phyloP scores from a whole-genome alignment of 2,329 filamentous ascomycete species.

The Metarhizium humberi region DNA sequence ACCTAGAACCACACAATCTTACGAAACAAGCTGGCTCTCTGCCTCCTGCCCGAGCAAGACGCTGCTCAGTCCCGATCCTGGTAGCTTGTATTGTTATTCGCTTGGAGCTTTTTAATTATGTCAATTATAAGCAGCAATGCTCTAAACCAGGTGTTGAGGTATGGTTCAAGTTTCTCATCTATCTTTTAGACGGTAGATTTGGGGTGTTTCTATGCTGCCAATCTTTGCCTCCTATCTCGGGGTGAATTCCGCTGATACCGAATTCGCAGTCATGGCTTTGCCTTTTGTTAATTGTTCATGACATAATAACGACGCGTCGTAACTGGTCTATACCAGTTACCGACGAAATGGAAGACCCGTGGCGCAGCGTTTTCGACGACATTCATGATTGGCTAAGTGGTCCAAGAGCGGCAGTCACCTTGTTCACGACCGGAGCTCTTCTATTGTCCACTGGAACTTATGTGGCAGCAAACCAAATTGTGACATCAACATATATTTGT shows the following conservation, averaged over 20 bases:
- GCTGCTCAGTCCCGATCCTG: constrained; percentile 34
- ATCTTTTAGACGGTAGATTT: neutral
- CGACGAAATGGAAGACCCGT: constrained; percentile 36
- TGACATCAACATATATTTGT: constrained; percentile 43
- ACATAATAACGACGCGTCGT: constrained; percentile 28
- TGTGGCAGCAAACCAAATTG: constrained; percentile 26
- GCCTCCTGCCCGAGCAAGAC: constrained; percentile 36
- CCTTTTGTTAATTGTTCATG: constrained; percentile 33
- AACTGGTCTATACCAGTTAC: constrained; percentile 20
- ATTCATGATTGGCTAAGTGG: constrained; percentile 35
- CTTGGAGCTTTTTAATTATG: constrained; percentile 36
- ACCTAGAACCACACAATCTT: constrained; percentile 11
- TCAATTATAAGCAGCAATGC: constrained; percentile 41
- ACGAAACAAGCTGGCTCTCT: constrained; percentile 24
- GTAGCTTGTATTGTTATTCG: constrained; percentile 35
- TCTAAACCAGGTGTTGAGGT: constrained; percentile 40
- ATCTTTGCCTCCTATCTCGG: neutral
- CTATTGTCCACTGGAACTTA: constrained; percentile 35
- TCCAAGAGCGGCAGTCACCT: constrained; percentile 26
- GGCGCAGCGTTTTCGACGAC: constrained; percentile 38
- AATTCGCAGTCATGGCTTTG: constrained; percentile 35
- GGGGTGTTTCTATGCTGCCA: neutral
- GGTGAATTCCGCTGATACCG: constrained; percentile 1
- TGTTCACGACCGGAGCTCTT: constrained; percentile 25
- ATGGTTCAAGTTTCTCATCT: constrained; percentile 2